A percentile compares a stretch with the other conserved stretches of the same genome.
phyloP scores from a whole-genome alignment of 2,329 filamentous ascomycete species.

The Aureobasidium melanogenum region DNA sequence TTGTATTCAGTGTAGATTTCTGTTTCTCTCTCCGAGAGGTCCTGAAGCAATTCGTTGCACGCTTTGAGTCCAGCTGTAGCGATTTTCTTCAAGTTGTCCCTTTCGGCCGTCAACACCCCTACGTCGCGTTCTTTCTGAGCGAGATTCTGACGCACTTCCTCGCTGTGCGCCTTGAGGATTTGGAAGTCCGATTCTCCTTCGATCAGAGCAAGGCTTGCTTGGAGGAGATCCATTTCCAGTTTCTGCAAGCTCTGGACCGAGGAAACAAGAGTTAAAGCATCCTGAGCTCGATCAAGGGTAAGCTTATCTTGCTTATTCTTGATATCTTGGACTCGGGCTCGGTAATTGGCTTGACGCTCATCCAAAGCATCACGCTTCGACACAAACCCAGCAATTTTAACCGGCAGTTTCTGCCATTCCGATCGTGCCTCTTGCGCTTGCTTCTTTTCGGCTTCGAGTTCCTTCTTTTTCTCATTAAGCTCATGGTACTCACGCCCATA shows the following conservation, averaged over 20 bases:
- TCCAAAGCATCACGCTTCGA: constrained; percentile 35
- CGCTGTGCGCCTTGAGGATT: constrained; percentile 58
- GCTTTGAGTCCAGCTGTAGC: constrained; percentile 16
- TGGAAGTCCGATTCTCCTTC: constrained; percentile 77
- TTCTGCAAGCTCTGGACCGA: constrained; percentile 54
- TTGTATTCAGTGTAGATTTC: constrained; percentile 18
- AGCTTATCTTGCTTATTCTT: constrained; percentile 29
- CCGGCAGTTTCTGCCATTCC: constrained; percentile 58
- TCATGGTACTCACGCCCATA: constrained; percentile 19
- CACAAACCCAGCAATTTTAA: constrained; percentile 55
- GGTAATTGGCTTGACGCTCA: constrained; percentile 52
- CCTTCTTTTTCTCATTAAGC: constrained; percentile 15
- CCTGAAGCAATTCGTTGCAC: constrained; percentile 17
- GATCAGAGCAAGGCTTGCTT: constrained; percentile 60
- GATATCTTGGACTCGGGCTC: constrained; percentile 43
- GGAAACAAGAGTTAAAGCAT: constrained; percentile 48
- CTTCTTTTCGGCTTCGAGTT: constrained; percentile 54
- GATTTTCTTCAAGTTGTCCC: constrained; percentile 1
- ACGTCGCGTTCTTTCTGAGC: constrained; percentile 38
- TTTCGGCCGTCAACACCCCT: constrained; percentile 27
- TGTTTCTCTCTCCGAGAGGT: constrained; percentile 20
- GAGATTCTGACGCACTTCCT: constrained; percentile 47
- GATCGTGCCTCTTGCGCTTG: constrained; percentile 54
- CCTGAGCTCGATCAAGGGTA: constrained; percentile 25
- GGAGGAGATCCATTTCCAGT: constrained; percentile 55